A percentile compares a stretch with the other conserved stretches of the same genome.
These are phyloP conservation scores for Phlyctochytrium planicorne DNA, from an alignment of 192 early-diverging fungal species.

Conservation along the genomic window DNA sequence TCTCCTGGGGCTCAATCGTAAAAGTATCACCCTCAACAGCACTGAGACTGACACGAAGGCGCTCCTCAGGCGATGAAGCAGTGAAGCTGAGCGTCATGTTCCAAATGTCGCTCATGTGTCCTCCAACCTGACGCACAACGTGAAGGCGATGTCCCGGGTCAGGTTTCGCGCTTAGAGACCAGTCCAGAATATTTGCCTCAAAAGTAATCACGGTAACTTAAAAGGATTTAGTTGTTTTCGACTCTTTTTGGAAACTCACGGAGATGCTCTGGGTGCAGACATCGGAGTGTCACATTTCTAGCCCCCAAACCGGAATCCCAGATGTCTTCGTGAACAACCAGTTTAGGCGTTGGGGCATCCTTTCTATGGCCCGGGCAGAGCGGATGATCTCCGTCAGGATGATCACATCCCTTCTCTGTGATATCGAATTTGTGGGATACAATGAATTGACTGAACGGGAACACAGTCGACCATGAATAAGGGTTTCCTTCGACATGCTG, in stretches of 20 bases:
- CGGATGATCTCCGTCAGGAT: constrained; percentile 43
- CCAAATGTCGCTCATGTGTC: constrained; percentile 35
- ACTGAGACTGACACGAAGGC: constrained; percentile 28
- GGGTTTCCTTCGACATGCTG: constrained; percentile 32
- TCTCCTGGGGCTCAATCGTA: neutral
- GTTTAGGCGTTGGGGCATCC: constrained; percentile 14
- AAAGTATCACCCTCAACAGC: constrained; percentile 31
- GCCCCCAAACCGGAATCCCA: neutral
- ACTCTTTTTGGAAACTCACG: constrained; percentile 34
- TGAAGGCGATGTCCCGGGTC: constrained; percentile 6
- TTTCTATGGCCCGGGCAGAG: constrained; percentile 29
- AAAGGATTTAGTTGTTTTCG: constrained; percentile 53
- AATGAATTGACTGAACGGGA: constrained; percentile 64
- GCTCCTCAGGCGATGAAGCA: neutral
- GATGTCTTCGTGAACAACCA: constrained; percentile 16
- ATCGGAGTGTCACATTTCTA: constrained; percentile 3
- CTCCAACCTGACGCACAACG: constrained; percentile 35
- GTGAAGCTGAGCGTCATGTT: constrained; percentile 26
- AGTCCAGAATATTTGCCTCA: constrained; percentile 55
- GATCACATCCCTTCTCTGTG: neutral
- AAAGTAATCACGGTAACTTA: constrained; percentile 56
- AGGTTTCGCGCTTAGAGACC: constrained; percentile 41
- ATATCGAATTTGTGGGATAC: constrained; percentile 51
- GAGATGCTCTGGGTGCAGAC: constrained; percentile 44
- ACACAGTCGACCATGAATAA: constrained; percentile 58